Conservation (phyloP, 1,139 yeast species). For the Blastobotrys petasosporus region DNA sequence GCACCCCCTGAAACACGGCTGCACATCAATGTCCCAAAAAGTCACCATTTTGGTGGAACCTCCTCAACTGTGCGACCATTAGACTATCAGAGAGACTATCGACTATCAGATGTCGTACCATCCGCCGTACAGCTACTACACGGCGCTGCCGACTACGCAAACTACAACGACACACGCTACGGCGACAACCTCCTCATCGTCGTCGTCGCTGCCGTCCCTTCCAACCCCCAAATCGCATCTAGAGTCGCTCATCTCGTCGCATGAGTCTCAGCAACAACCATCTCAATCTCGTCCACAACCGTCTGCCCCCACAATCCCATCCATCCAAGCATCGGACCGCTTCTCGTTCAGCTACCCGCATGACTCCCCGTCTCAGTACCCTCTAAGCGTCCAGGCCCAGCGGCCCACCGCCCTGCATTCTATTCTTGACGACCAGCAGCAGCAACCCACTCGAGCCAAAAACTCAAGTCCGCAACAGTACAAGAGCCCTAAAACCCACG, state of each 20-base stretch:
- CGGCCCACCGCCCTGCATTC: conserved; percentile 8
- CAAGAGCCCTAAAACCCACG: neutral
- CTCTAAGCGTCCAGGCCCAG: conserved; percentile 8
- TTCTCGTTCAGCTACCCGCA: too few species aligned
- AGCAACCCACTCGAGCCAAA: neutral
- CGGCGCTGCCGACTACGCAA: conserved; percentile 8
- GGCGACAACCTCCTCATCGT: conserved; percentile 13
- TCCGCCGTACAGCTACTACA: conserved; percentile 10
- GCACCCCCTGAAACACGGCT: too few species aligned
- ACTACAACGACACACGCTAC: conserved; percentile 11
- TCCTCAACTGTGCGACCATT: too few species aligned
- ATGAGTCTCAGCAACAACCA: neutral
- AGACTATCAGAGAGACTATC: too few species aligned
- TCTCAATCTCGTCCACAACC: conserved; percentile 3
- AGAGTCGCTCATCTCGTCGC: conserved; percentile 11
- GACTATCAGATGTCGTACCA: conserved; percentile 6
- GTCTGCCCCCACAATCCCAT: conserved; percentile 1
- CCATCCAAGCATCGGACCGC: neutral
- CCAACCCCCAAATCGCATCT: conserved; percentile 13
- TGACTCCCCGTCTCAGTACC: neutral
- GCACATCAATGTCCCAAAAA: too few species aligned
- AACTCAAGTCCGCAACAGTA: neutral
- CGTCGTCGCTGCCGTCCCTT: conserved; percentile 11
- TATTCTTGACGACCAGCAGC: conserved; percentile 7
- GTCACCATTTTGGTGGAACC: too few species aligned